Evolutionary conservation across 805 yeast genomes (phyloP), one percentile per base, ranked within the genome.

Genomic region (Yamadazyma phyllophila): DNA sequence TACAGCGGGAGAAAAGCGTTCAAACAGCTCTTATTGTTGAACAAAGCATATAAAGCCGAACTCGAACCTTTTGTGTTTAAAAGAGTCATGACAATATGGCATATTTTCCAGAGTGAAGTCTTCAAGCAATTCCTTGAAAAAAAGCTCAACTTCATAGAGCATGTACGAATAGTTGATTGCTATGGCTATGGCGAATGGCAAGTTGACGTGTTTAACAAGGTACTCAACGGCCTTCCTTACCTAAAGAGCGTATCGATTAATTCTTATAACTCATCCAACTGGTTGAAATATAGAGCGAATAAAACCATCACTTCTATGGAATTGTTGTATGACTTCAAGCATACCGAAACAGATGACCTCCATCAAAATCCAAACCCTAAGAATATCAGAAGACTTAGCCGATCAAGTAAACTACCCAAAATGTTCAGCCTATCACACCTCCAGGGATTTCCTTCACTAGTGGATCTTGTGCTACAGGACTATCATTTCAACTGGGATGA

Each of bases 371-470:
- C 52, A 2, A 58, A 58, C 27, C 60, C 60, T 4, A 54, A 56
- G 37, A 51, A 56, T 31, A 53, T 51, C 29, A 43, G 39, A 13
- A 44, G 50, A 31, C 39, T 53, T 1, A 39, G 41, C 11, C 43
- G 32, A 11, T 41, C 47, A 4, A 29, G 37, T 11, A 39, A 27
- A 13, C 29, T 45, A 12, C 65, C 63, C 13, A 57, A 66, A 40
- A 62, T 61, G 14, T 79, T 79, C 53, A 69, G 68, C 46, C 54
- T 78, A 48, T 60, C 66, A 35, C 82, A 79, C 56, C 57, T 78
- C 33, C 55, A 50, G 24, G 58, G 66, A 7, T 75, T 77, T 48
- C 48, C 52, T 1, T 48, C 55, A 4, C 55, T 80, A 36, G 46
- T 56, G 7, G 55, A 54, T 13, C 52, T 78, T n/a, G 51, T 58